phyloP scores from a whole-genome alignment of 345 rosid species.

The Dovyalis caffra region DNA sequence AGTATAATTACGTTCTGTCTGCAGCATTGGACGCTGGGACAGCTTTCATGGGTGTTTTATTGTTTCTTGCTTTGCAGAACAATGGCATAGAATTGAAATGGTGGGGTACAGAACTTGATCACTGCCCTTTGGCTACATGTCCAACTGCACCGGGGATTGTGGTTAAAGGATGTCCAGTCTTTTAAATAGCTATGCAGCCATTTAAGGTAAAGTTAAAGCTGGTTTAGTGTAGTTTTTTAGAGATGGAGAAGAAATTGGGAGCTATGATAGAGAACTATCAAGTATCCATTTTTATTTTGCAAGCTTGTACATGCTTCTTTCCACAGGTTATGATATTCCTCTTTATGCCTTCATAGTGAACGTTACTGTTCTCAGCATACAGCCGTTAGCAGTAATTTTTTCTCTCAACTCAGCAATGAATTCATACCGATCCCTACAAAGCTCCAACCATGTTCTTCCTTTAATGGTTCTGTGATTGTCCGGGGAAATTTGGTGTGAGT shows the following conservation, averaged over 20 bases:
- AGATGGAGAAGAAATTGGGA: neutral
- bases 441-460: neutral
- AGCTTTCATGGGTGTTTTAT: conserved; percentile 91
- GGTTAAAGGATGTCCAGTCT: conserved; percentile 66
- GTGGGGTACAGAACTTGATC: conserved; percentile 93
- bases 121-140: conserved; percentile 87
- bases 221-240: neutral
- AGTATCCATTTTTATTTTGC: neutral
- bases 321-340: neutral
- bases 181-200: conserved; percentile 9
- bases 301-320: neutral
- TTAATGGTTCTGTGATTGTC: neutral
- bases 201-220: neutral
- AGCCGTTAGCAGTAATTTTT: neutral
- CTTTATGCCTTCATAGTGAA: neutral
- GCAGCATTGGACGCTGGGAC: conserved; percentile 98
- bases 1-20: conserved; percentile 89
- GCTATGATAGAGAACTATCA: neutral
- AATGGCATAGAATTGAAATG: conserved; percentile 55
- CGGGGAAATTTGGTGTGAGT: neutral
- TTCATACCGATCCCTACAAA: neutral
- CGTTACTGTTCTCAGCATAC: neutral
- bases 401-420: neutral
- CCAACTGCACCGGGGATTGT: conserved; percentile 82
- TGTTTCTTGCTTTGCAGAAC: conserved; percentile 91